Conservation (phyloP, 305 asterid genomes). For the Fraxinus sp. region DNA sequence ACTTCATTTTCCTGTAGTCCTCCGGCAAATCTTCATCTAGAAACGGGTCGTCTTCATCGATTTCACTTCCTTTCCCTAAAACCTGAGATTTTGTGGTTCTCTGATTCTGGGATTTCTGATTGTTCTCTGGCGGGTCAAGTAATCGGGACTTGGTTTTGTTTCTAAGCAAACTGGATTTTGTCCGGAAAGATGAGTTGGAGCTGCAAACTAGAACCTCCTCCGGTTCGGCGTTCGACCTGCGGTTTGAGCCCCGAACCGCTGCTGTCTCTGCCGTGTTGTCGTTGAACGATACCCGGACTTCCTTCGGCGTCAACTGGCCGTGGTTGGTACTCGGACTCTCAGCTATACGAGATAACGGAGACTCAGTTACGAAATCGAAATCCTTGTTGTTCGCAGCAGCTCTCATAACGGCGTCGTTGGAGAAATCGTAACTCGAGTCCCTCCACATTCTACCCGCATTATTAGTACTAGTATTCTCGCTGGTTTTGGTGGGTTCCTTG, state of each 20-base stretch:
- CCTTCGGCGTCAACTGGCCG: constrained; percentile 47
- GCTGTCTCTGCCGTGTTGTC: constrained; percentile 33
- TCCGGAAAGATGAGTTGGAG: constrained; percentile 52
- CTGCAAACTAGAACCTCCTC: constrained; percentile 60
- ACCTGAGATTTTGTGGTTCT: constrained; percentile 44
- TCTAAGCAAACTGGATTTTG: constrained; percentile 43
- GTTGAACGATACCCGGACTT: constrained; percentile 54
- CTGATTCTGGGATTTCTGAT: constrained; percentile 37
- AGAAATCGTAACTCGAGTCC: constrained; percentile 71
- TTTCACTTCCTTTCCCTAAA: constrained; percentile 50
- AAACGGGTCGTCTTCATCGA: constrained; percentile 82
- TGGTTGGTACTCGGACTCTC: constrained; percentile 39
- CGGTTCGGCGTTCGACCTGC: constrained; percentile 35
- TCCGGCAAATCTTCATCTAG: constrained; percentile 77
- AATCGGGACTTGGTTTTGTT: constrained; percentile 50
- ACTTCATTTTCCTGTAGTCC: constrained; percentile 60
- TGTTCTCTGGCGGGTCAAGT: constrained; percentile 46
- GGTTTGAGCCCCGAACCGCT: constrained; percentile 9
- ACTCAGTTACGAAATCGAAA: constrained; percentile 61
- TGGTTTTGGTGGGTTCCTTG: constrained; percentile 5
- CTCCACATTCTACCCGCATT: constrained; percentile 40
- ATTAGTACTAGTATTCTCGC: neutral
- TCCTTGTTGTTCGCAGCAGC: constrained; percentile 48
- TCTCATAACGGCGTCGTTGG: constrained; percentile 62
- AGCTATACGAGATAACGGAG: constrained; percentile 48